These are phyloP conservation scores for Coemansia aciculifera DNA, from an alignment of 192 early-diverging fungal species.

Conservation along the genomic window DNA sequence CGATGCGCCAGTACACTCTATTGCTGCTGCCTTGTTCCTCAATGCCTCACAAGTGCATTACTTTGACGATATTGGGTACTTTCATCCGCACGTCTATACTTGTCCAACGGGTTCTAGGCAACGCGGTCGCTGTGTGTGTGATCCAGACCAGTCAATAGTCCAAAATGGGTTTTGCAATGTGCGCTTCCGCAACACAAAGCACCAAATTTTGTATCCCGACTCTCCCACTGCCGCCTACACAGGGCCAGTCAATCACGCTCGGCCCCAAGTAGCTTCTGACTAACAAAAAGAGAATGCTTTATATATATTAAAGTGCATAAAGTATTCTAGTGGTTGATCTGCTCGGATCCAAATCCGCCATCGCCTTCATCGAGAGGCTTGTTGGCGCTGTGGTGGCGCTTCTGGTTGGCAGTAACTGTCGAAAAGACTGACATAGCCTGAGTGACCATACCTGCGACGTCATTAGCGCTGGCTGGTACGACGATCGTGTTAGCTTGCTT, in stretches of 20 bases:
- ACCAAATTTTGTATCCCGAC: slow-evolving; percentile 12
- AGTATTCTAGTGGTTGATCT: slow-evolving; percentile 29
- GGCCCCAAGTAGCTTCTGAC: not conserved
- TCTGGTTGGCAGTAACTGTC: slow-evolving; percentile 35
- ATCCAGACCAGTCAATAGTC: slow-evolving; percentile 24
- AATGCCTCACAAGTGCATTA: slow-evolving; percentile 61
- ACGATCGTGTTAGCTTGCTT: slow-evolving; percentile 91
- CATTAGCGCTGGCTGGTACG: slow-evolving; percentile 78
- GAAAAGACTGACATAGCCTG: slow-evolving; percentile 64
- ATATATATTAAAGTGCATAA: not conserved
- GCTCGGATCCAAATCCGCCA: slow-evolving; percentile 49
- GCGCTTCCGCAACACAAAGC: slow-evolving; percentile 15
- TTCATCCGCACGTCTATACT: slow-evolving; percentile 39
- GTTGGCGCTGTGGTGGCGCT: not conserved
- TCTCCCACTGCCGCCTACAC: not conserved
- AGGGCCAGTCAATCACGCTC: slow-evolving; percentile 9
- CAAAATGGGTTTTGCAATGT: slow-evolving; percentile 22
- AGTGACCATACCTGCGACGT: slow-evolving; percentile 86
- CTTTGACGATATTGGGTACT: slow-evolving; percentile 73
- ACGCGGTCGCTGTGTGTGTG: slow-evolving; percentile 48
- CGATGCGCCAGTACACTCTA: slow-evolving; percentile 66
- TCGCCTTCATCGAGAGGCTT: slow-evolving; percentile 7
- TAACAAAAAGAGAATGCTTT: no score
- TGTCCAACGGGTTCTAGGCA: slow-evolving; percentile 51
- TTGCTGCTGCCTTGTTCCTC: slow-evolving; percentile 62